Base-by-base conservation (phyloP, 2,329 filamentous ascomycete genomes). In the Metarhizium rileyi region DNA sequence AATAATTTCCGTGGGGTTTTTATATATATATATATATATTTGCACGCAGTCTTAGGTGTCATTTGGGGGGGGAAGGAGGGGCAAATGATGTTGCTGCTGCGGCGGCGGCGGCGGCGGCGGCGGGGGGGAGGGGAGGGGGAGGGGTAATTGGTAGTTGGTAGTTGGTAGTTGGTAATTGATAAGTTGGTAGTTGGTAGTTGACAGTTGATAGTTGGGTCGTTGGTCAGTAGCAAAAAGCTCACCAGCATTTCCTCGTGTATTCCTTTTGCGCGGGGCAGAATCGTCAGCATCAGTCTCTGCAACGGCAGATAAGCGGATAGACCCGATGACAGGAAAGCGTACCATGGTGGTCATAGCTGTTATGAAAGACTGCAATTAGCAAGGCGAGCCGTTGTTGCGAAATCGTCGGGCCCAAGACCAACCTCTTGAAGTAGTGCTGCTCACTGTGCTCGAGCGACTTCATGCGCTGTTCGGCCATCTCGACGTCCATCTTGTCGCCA, bases 391-490 rank as follows among this genome's bases (percentile, higher is more conserved):
- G 23, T 20, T 33, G 30, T 36, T 10, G 18, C 28, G 35, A 35
- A 30, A 26, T 36, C n/a, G 44, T 55, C 50, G 53, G 8, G 10
- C n/a, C 6, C 10, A 25, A 38, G 52, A 67, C 61, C 55, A 53
- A 94, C 90, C 90, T 95, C 75, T 96, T 97, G 76, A 97, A 97
- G 77, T 97, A 98, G 71, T 97, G 93, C 70, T 94, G 90, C 77
- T 98, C 93, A 56, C 90, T 93, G 74, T 95, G 90, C 67, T 87
- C 86, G 79, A 95, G 84, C 60, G 73, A 68, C 66, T 84, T 82
- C 69, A 87, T 77, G 69, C 75, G 73, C 65, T 77, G 67, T 72
- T 83, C 80, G 45, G 78, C 79, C 57, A 71, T 66, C 63, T 80
- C 78, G 52, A 81, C 71, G 42, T 81, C 78, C 76, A 78, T 80